phyloP scores from a whole-genome alignment of 345 rosid species.

The Eucalyptus microcorys region DNA sequence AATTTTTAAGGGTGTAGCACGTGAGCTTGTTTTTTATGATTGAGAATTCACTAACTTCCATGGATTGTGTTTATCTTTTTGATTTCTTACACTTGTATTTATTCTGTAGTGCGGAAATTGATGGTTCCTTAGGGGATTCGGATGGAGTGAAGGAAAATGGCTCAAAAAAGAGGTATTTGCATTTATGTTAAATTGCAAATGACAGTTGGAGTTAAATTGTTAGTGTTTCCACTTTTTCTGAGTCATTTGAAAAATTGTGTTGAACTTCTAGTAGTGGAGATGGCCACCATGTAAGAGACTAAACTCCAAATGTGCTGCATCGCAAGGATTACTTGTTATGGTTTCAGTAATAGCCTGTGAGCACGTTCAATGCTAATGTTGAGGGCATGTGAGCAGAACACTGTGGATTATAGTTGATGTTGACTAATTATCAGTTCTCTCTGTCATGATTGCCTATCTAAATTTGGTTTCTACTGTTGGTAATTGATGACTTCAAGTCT shows the following conservation, averaged over 20 bases:
- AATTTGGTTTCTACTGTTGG: neutral
- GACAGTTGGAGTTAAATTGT: neutral
- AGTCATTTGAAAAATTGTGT: neutral
- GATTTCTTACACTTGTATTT: neutral
- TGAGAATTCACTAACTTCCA: neutral
- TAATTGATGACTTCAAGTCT: neutral
- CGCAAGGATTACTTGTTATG: neutral
- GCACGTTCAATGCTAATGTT: neutral
- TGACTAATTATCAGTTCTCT: neutral
- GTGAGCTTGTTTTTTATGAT: neutral
- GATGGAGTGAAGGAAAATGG: slow-evolving; percentile 16
- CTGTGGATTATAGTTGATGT: neutral
- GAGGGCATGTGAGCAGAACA: neutral
- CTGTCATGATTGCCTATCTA: neutral
- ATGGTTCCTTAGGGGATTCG: slow-evolving; percentile 25
- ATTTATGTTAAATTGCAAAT: neutral
- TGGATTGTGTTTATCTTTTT: neutral
- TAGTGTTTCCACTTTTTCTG: neutral
- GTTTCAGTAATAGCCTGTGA: neutral
- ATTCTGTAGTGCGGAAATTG: slow-evolving; percentile 20
- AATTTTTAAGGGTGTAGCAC: neutral
- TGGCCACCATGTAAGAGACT: neutral
- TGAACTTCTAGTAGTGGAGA: neutral
- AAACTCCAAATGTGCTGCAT: neutral
- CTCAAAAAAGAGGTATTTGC: slow-evolving; percentile 18